phyloP scores from a whole-genome alignment of 768 basidiomycete species.

The Strobilomyces echinocephalus region DNA sequence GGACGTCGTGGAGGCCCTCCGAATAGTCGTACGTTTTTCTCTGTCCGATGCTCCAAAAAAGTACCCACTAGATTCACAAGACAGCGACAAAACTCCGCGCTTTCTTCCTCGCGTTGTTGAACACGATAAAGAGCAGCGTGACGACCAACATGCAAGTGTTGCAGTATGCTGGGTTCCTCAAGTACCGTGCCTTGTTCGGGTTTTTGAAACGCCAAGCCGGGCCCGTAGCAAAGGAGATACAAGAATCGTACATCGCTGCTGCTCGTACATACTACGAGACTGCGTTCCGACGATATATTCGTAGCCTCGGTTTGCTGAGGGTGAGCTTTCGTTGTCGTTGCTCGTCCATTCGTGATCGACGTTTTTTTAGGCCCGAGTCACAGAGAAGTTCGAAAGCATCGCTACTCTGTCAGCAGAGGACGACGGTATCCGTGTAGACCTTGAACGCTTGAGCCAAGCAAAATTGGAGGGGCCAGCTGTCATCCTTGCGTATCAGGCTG shows the following conservation, averaged over 20 bases:
- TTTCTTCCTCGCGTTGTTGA: constrained; percentile 80
- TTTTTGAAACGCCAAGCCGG: constrained; percentile 84
- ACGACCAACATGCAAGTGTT: constrained; percentile 91
- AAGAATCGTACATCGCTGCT: constrained; percentile 77
- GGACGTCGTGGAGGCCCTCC: constrained; percentile 79
- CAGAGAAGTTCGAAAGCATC: constrained; percentile 69
- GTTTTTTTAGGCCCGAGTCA: constrained; percentile 51
- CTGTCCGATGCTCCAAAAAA: not conserved
- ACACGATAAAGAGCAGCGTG: constrained; percentile 76
- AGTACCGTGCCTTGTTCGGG: constrained; percentile 74
- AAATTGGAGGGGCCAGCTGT: constrained; percentile 78
- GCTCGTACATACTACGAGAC: constrained; percentile 95
- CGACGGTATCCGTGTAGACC: constrained; percentile 38
- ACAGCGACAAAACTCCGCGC: constrained; percentile 83
- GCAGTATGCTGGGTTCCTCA: constrained; percentile 81
- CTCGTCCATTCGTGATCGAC: not conserved
- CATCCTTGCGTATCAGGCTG: constrained; percentile 82
- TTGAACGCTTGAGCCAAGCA: constrained; percentile 58
- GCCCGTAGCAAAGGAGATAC: constrained; percentile 79
- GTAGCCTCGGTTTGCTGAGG: constrained; percentile 77
- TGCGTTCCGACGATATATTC: constrained; percentile 82
- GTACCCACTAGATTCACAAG: constrained; percentile 36
- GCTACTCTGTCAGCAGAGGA: constrained; percentile 41
- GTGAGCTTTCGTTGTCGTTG: constrained; percentile 32
- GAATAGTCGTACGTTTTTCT: constrained; percentile 67